Base-by-base conservation (phyloP, 2,329 filamentous ascomycete genomes). In the Fusarium albosuccineum region DNA sequence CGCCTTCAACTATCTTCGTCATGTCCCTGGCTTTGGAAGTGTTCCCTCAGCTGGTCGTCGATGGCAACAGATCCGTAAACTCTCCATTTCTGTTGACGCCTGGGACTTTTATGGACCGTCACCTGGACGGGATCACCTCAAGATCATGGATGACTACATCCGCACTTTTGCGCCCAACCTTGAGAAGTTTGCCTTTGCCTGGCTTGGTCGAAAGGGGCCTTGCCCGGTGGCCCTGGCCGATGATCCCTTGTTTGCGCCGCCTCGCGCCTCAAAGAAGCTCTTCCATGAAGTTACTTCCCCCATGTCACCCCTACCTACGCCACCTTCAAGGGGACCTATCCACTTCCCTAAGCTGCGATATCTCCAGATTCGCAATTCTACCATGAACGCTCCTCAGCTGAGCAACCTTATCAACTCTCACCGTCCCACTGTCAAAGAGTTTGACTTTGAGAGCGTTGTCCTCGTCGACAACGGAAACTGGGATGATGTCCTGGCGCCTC, bases 81-180 rank as follows among this genome's bases (percentile, higher is more conserved):
- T 97, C 29, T 86, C 87, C 71, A 89, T 96, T 66, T 88, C 87
- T 30, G 91, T 93, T 76, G 89, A 93, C 67, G 85, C 86, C 40
- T 93, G 88, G 86, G 86, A 89, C 76, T 90, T 88, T 77, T 82
- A 82, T 68, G 86, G 83, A 29, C 78, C 84, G 0, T 84, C 85
- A n/a, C 86, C 86, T 2, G 87, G 89, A 16, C 82, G 86, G 33
- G 88, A 93, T 77, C 91, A 92, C 76, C 85, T 90, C 56, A 93
- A 93, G 79, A 88, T 96, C 73, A 86, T 97, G 2, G 91, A 96
- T 71, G 89, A 92, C 70, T 97, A 94, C 75, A 85, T 97, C 66
- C 87, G 91, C 57, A 84, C 82, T 67, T 92, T 97, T 75, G 86
- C 90, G 1, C 82, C 84, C 6, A 83, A 80, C 33, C 82, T 96